Evolutionary conservation across 208 protist genomes (phyloP).

Genomic region (Borovskyia barvae): DNA sequence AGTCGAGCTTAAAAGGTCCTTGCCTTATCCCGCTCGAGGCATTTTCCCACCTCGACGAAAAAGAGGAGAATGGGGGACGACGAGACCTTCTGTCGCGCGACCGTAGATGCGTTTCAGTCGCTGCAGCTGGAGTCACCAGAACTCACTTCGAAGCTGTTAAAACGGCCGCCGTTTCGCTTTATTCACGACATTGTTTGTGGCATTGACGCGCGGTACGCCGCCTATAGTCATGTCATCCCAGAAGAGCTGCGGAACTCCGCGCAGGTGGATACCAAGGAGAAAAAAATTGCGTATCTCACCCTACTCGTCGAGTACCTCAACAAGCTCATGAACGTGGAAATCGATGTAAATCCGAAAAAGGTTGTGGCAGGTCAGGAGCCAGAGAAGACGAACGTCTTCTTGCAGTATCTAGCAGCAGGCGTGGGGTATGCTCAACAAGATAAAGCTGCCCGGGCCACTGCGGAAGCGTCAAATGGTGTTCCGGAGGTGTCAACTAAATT

Average conservation of each 20-base stretch:
- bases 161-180: constrained; percentile 89
- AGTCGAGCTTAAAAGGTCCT: neutral
- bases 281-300: constrained; percentile 85
- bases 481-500: too few relatives aligned
- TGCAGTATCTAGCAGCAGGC: constrained; percentile 78
- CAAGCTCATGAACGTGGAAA: constrained; percentile 54
- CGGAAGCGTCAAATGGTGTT: too few relatives aligned
- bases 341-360: constrained; percentile 86
- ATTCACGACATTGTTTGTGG: constrained; percentile 84
- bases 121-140: constrained; percentile 71
- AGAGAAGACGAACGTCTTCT: constrained; percentile 88
- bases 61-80: too few relatives aligned
- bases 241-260: constrained; percentile 44
- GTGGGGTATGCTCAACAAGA: constrained; percentile 81
- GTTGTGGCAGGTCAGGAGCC: constrained; percentile 86
- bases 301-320: constrained; percentile 70
- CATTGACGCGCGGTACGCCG: constrained; percentile 72
- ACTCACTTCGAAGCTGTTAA: constrained; percentile 81
- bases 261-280: constrained; percentile 80
- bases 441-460: constrained; percentile 33
- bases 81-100: constrained; percentile 79
- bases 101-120: constrained; percentile 64
- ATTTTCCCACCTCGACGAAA: constrained; percentile 2
- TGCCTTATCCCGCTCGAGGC: neutral
- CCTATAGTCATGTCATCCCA: constrained; percentile 72